Conservation (phyloP, 306 rosid species). For the Macrotyloma uniflorum region DNA sequence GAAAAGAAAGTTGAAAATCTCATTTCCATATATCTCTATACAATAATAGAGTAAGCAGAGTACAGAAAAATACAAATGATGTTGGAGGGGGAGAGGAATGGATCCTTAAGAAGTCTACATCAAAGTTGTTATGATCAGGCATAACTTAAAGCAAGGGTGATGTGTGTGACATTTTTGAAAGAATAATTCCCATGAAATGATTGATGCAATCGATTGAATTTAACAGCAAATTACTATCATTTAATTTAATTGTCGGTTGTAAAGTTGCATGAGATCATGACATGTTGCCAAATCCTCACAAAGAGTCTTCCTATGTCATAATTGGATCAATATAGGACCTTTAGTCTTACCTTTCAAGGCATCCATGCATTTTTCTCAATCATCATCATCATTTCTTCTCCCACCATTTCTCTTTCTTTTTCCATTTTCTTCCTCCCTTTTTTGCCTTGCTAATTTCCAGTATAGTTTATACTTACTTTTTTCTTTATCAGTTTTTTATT, state of each 20-base stretch:
- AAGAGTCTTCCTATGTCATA: conserved; percentile 22
- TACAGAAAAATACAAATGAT: conserved; percentile 1
- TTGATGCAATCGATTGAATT: conserved; percentile 40
- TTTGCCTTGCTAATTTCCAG: neutral
- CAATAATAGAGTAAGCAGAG: neutral
- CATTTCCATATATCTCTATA: too few relatives aligned
- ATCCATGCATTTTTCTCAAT: neutral
- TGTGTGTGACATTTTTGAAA: conserved; percentile 37
- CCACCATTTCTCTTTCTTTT: neutral
- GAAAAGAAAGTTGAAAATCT: too few relatives aligned
- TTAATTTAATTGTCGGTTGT: conserved; percentile 26
- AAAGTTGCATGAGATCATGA: conserved; percentile 54
- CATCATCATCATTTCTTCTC: neutral
- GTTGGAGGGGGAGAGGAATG: neutral
- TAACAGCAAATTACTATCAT: conserved; percentile 15
- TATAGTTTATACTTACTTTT: neutral
- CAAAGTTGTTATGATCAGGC: conserved; percentile 37
- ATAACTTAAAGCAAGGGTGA: conserved; percentile 30
- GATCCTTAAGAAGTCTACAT: neutral
- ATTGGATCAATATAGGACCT: conserved; percentile 1
- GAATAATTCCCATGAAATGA: conserved; percentile 34
- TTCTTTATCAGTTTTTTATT: neutral
- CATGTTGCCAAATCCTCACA: conserved; percentile 45
- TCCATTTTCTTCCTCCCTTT: neutral
- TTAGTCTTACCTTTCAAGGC: conserved; percentile 27